Base-by-base conservation (phyloP, 164 flowering plant genomes). In the Vitis riparia region DNA sequence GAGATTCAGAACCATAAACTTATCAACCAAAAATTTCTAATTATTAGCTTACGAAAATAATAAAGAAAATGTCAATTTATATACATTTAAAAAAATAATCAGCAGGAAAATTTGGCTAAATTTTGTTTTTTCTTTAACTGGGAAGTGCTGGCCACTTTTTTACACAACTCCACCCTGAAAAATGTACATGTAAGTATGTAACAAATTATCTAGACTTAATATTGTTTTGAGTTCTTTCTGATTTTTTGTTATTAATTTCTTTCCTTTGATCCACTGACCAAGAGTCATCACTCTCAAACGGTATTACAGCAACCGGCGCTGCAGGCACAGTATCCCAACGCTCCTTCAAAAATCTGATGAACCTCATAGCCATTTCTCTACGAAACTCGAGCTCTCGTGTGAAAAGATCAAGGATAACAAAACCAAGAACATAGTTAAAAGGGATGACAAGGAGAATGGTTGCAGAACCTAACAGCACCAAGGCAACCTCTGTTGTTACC, bases 281-380 rank as follows among this genome's bases (percentile, higher is more conserved):
- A 15, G 81, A 72, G 50, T 82, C 81, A n/a, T 72, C 81, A 68
- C 63, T 86, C 66, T 87, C 88, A 68, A 59, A 88, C 51, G 98
- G 98, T 65, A 90, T 77, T 50, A 94, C 90, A 32, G 86, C 83
- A 17, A 94, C 97, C 1, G 94, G 97, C 47, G 97, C 82, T 23
- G 97, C 98, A 59, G 96, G 98, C 66, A 94, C 82, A 0, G 85
- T 83, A 55, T 83, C 84, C 98, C 98, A 94, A 2, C 96, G 88
- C 67, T 90, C 97, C 83, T 81, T 94, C 51, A 94, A n/a, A n/a
- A 89, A 55, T 52, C 59, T 82, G 74, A 58, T 84, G 83, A 94
- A 90, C 68, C 55, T 89, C 72, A 61, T 60, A 5, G 88, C 93
- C 92, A 85, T 90, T 76, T 85, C 85, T 71, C 82, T 86, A 44